Evolutionary conservation across 2,329 filamentous ascomycete species (phyloP).

Genomic region (Colletotrichum kahawae): DNA sequence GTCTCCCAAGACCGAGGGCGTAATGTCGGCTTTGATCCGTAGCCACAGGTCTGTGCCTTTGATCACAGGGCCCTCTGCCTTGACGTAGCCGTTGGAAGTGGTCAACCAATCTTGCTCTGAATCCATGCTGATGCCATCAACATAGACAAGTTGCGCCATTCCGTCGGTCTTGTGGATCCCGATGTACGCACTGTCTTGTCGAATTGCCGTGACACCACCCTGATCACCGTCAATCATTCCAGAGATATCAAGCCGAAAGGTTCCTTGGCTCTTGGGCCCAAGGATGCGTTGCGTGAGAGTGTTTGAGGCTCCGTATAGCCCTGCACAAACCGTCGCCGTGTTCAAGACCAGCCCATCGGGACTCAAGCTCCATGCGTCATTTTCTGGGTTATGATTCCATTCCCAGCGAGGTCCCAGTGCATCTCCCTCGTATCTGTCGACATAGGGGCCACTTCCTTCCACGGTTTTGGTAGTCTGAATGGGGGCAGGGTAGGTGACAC

Average conservation of each 20-base stretch:
- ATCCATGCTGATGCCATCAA: background rate
- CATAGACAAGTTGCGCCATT: background rate
- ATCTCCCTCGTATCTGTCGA: conserved; percentile 29
- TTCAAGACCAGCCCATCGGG: conserved; percentile 39
- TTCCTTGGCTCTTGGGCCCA: background rate
- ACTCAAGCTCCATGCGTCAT: conserved; percentile 30
- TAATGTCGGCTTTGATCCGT: conserved; percentile 24
- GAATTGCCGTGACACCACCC: background rate
- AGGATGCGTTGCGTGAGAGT: conserved; percentile 26
- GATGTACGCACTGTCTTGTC: background rate
- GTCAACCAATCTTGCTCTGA: background rate
- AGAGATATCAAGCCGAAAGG: background rate
- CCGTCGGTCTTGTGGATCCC: background rate
- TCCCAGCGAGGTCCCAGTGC: conserved; percentile 53
- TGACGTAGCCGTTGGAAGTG: background rate
- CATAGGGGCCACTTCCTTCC: background rate
- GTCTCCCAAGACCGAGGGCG: conserved; percentile 17
- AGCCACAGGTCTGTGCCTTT: conserved; percentile 18
- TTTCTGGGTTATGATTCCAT: conserved; percentile 66
- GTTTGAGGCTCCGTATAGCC: conserved; percentile 48
- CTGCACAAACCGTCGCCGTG: conserved; percentile 53
- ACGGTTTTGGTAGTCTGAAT: conserved; percentile 29
- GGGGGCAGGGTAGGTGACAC: conserved; percentile 50
- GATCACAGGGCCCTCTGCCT: background rate
- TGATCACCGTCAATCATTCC: background rate